Conservation (phyloP, 164 flowering plant genomes). For the Pachysandra terminalis region DNA sequence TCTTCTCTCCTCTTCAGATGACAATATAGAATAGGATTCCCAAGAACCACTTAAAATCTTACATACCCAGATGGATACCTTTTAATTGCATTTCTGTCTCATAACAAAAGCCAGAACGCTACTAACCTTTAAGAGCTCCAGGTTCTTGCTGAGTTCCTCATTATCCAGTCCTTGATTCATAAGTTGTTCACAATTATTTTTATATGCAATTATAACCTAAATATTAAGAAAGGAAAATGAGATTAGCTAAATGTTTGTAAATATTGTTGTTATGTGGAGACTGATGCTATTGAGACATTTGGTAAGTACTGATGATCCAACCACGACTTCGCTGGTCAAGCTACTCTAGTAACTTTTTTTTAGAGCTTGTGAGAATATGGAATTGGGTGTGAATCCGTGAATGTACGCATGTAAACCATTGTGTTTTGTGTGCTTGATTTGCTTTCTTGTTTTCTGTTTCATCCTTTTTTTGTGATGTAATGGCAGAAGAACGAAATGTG, state of each 20-base stretch:
- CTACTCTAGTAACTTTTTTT: no score
- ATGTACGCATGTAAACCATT: no score
- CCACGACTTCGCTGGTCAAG: not conserved
- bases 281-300: no score
- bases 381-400: no score
- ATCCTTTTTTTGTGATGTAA: no score
- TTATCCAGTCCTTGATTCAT: constrained; percentile 48
- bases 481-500: no score
- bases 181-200: constrained; percentile 46
- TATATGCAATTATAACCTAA: constrained; percentile 62
- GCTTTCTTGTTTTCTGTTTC: no score
- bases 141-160: constrained; percentile 47
- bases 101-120: not conserved
- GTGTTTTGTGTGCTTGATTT: no score
- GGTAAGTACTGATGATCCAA: no score
- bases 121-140: constrained; percentile 58
- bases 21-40: constrained; percentile 71
- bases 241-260: no score
- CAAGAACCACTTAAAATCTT: constrained; percentile 9
- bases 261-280: no score
- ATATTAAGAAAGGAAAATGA: not conserved
- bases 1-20: constrained; percentile 70
- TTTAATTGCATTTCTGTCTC: not conserved
- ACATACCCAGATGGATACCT: not conserved
- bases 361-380: no score